Percentiles rank a stretch among this genome's conserved stretches.
phyloP scores from a whole-genome alignment of 2,329 filamentous ascomycete genomes.

The Cordyceps cateniannulata region DNA sequence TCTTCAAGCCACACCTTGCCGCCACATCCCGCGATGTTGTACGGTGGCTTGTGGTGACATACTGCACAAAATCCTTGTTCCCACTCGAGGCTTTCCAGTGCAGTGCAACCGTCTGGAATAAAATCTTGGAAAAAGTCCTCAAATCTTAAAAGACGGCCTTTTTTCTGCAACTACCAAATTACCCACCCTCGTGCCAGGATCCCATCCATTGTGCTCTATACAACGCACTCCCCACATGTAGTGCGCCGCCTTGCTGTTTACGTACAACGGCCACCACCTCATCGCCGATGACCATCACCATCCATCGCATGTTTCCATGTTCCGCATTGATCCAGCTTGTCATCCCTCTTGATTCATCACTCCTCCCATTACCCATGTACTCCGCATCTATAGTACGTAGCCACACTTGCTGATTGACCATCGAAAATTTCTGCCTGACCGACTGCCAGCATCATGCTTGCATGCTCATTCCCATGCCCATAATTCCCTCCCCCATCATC shows the following conservation, averaged over 20 bases:
- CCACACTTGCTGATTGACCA: background rate
- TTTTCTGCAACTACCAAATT: too few species aligned
- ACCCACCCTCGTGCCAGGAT: background rate
- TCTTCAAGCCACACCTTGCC: background rate
- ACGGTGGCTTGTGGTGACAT: background rate
- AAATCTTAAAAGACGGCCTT: too few species aligned
- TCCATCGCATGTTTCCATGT: background rate
- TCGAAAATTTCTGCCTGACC: background rate
- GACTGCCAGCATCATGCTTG: background rate
- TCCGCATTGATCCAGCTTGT: background rate
- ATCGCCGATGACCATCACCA: conserved; percentile 1
- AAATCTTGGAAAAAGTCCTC: too few species aligned
- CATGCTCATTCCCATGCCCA: background rate
- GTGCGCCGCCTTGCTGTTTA: background rate
- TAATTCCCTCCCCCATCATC: background rate
- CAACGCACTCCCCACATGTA: background rate
- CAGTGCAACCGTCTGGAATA: too few species aligned
- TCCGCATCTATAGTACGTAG: background rate
- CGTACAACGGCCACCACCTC: background rate
- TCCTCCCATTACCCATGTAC: background rate
- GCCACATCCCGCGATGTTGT: background rate
- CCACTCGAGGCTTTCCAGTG: background rate
- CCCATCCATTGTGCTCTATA: background rate
- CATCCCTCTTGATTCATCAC: background rate
- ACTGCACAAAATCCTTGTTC: background rate